phyloP scores from a whole-genome alignment of 306 rosid species.

The Clitoria ternatea region DNA sequence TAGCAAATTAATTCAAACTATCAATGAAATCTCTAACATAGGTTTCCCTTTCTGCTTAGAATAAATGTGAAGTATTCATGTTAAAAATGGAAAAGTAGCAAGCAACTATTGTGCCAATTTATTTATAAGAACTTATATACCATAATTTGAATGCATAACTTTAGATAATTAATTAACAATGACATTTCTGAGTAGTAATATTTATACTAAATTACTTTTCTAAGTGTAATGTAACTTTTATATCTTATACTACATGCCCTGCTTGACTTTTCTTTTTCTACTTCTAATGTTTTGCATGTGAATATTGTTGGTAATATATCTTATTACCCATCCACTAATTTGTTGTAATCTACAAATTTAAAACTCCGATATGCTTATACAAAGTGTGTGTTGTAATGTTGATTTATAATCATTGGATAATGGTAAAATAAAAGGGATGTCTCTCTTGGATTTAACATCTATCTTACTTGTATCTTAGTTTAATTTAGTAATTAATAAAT shows the following conservation, averaged over 20 bases:
- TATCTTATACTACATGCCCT: not conserved
- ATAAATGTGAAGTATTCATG: not conserved
- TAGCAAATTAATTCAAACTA: not conserved
- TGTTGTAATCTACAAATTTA: no score
- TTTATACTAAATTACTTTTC: not conserved
- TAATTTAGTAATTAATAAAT: no score
- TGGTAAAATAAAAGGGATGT: no score
- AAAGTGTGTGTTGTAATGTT: no score
- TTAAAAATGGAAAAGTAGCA: not conserved
- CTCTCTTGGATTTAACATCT: no score
- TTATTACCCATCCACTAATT: no score
- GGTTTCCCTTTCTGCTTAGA: not conserved
- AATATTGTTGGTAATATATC: constrained; percentile 55
- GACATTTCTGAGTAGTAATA: not conserved
- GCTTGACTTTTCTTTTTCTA: not conserved
- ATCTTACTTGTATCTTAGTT: no score
- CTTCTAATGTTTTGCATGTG: constrained; percentile 3
- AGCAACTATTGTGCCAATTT: not conserved
- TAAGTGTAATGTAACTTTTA: not conserved
- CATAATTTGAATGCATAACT: not conserved
- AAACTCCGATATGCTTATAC: no score
- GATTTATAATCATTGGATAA: no score
- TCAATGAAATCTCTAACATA: not conserved
- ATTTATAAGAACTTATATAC: not conserved
- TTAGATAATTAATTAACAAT: not conserved